Base-by-base conservation (phyloP, 371 early-diverging fungal species). In the Saksenaea vasiformis region DNA sequence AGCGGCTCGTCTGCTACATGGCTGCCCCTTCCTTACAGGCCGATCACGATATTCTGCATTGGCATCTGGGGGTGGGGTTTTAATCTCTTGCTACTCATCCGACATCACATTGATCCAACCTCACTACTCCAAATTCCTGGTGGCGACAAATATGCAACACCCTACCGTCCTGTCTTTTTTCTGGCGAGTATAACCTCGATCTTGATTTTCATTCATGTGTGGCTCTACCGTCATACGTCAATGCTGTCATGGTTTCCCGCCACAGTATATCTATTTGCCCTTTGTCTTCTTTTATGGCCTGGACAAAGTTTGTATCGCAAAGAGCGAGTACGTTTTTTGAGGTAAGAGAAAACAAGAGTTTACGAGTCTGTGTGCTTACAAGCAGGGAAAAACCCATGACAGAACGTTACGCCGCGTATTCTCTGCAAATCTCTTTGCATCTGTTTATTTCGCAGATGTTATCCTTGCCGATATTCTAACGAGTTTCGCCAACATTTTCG, bases 391-490 rank as follows among this genome's bases (percentile, higher is more conserved):
- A 22, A 47, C 24, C 19, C 22, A 22, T 47, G n/a, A 24, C 63
- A 81, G 80, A 58, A 65, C 73, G 27, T 24, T 83, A 19, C 62
- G 66, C 14, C 68, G 87, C 59, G 67, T 77, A 2, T 74, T 80
- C 19, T 82, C 78, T 69, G 79, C 74, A 38, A 77, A 75, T 58
- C 56, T 92, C 37, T 64, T 74, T 58, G 68, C 83, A 1, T 77
- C 86, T 1, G 93, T 95, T 1, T 84, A 81, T 28, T 91, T 96
- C 67, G 85, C 84, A 0, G 97, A 97, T 67, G 85, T 95, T 27
- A 86, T 97, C 36, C 74, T 97, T 60, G 95, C 96, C 5, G 98
- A 97, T 85, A 90, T 96, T 54, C 70, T 96, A 69, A 96, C 97
- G 0, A 93, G 93, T 66, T 95, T 93, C 70, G 90, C 96, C 0